These are phyloP conservation scores for Fragilaria crotonensis DNA, from an alignment of 108 stramenopile genomes.

Conservation along the genomic window DNA sequence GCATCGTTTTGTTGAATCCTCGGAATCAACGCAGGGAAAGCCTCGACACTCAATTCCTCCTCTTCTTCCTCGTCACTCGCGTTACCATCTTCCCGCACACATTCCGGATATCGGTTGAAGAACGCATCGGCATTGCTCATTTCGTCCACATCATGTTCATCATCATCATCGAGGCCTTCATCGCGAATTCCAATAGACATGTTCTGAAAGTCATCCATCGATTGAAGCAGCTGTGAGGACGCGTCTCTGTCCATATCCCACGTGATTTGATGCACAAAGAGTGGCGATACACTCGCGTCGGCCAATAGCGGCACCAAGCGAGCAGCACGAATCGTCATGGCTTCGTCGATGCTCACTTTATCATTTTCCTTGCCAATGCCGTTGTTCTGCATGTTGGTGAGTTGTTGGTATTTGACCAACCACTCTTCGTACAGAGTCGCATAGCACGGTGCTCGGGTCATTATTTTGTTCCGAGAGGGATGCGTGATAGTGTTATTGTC, in stretches of 20 bases:
- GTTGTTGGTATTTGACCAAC: background rate
- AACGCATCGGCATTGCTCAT: constrained; percentile 43
- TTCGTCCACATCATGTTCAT: background rate
- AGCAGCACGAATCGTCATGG: background rate
- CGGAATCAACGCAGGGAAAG: background rate
- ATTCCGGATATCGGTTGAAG: constrained; percentile 69
- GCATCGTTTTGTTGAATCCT: constrained; percentile 2
- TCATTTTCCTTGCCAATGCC: background rate
- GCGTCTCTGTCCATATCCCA: background rate
- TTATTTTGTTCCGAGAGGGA: background rate
- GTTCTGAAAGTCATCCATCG: background rate
- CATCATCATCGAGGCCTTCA: background rate
- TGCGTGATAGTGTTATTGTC: too few species aligned
- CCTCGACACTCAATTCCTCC: constrained; percentile 15
- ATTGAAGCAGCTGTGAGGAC: background rate
- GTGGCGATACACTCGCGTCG: background rate
- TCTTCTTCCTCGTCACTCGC: constrained; percentile 6
- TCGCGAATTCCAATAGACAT: background rate
- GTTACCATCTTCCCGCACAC: constrained; percentile 21
- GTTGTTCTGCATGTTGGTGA: background rate
- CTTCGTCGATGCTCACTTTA: background rate
- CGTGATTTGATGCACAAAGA: background rate
- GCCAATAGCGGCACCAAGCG: background rate
- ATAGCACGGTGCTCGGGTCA: background rate
- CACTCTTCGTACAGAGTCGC: constrained; percentile 5